phyloP scores from a whole-genome alignment of 179 eudicot genomes.

The Carnegiea gigantea region DNA sequence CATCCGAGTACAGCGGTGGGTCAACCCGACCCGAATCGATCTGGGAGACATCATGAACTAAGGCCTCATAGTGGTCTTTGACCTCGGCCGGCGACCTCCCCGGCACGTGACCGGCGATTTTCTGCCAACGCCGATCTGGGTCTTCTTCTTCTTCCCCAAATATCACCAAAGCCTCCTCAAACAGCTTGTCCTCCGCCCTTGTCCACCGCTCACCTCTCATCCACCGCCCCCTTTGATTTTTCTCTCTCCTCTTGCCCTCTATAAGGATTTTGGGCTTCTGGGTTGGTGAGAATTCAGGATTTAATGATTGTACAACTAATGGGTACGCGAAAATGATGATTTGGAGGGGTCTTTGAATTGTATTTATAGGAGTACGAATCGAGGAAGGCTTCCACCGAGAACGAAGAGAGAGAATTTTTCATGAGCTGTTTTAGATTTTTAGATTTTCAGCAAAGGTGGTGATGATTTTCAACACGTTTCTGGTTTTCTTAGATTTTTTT shows the following conservation, averaged over 20 bases:
- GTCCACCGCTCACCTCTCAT: constrained; percentile 54
- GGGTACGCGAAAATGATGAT: not conserved
- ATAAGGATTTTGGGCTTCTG: not conserved
- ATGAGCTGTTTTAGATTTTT: constrained; percentile 1
- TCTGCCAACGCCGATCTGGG: constrained; percentile 57
- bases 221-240: not conserved
- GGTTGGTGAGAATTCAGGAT: not conserved
- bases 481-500: not conserved
- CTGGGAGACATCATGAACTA: constrained; percentile 61
- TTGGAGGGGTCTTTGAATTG: not conserved
- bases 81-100: constrained; percentile 63
- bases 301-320: not conserved
- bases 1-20: constrained; percentile 62
- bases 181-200: constrained; percentile 66
- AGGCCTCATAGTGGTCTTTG: constrained; percentile 55
- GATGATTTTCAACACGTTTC: constrained; percentile 22
- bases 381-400: not conserved
- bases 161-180: constrained; percentile 70
- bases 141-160: constrained; percentile 41
- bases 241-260: not conserved
- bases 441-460: not conserved
- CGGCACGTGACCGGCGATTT: constrained; percentile 59
- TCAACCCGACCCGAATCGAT: constrained; percentile 83
- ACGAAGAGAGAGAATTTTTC: not conserved
- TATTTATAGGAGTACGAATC: not conserved